Base-by-base conservation (phyloP, 495 filamentous ascomycete genomes). In the Geoglossum glabrum region DNA sequence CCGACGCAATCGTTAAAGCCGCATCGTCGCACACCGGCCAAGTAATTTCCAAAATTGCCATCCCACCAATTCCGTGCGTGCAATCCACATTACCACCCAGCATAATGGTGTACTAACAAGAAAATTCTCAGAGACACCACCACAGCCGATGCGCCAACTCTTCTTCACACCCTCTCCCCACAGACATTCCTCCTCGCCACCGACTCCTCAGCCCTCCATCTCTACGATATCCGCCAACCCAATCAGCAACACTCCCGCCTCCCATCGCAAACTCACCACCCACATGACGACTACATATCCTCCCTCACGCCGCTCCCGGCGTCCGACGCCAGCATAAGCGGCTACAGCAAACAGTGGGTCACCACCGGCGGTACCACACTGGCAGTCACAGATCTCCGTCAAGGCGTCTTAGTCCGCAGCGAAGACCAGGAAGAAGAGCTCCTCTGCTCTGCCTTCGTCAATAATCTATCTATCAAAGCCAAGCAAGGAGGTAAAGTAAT, bases 391-490 rank as follows among this genome's bases (percentile, higher is more conserved):
- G 92, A 98, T 70, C 72, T 94, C 7, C 79, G 92, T 25, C 74
- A 82, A 33, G 87, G 87, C 5, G 85, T 94, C 0, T 68, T 96
- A 11, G 81, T 88, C 21, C 80, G 80, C 55, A 52, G 86, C 61
- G 92, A 95, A 65, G 86, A 95, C 64, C 89, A 96, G 64, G 92
- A 89, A 61, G 92, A 95, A 58, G 92, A 97, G 67, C 68, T 96
- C 57, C 76, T 95, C 15, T 85, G 83, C 66, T 85, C 84, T 0
- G 72, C 78, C 7, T 84, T 85, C 66, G 82, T 95, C 25, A 74
- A 75, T 7, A 78, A 81, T 1, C 74, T 90, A 33, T 17, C 26
- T 38, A 73, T 78, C 21, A 80, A 83, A 56, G 73, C 70, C 26
- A 77, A 71, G 57, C 80, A 81, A 26, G 85, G 84, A 1, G 77